Base-by-base conservation (phyloP, 306 rosid genomes). In the Medicago truncatula region DNA sequence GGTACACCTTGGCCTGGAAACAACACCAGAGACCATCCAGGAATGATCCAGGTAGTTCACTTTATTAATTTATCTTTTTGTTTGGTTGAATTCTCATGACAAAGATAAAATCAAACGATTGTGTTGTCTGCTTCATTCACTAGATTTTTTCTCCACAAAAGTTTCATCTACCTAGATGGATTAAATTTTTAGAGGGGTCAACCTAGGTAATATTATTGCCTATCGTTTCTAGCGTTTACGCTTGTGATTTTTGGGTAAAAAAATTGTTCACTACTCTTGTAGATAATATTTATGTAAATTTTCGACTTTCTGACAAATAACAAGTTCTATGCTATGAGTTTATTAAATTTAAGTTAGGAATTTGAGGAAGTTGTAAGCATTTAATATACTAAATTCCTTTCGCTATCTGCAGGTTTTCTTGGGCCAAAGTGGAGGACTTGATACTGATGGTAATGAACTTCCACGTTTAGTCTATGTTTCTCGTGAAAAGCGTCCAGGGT, bases 1-100 rank as follows among this genome's bases (percentile, higher is more conserved):
- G 97, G 98, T 73, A 95, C 98, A 1, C 98, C 98, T 15, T 95
- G 98, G 98, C 98, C 98, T 20, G 98, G 98, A 83, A 95, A 95
- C 84, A 95, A 95, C 83, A 87, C 88, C 18, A 90, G 97, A 86
- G 98, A 95, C 83, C 98, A 95, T 89, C 98, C 98, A 1, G 98
- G 98, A 84, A 95, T 95, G 98, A 95, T 95, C 73, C 98, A 95
- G 92, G 98, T 68, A 68, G 70, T 13, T 60, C 38, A 7, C 17
- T 65, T 43, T 59, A 40, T 12, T 17, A 40, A 25, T 43, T 44
- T 67, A 13, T 44, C 47, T 69, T 79, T 76, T 43, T 71, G 10
- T 47, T 94, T 62, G 52, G 64, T 31, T 46, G 73, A 76, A 31
- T 59, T 76, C 50, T 65, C 28, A 17, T 61, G 38, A 21, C 54